A percentile compares a stretch with the other conserved stretches of the same genome.
Evolutionary conservation across 192 early-diverging fungal species (phyloP).

Genomic region (Umbelopsis isabellina): DNA sequence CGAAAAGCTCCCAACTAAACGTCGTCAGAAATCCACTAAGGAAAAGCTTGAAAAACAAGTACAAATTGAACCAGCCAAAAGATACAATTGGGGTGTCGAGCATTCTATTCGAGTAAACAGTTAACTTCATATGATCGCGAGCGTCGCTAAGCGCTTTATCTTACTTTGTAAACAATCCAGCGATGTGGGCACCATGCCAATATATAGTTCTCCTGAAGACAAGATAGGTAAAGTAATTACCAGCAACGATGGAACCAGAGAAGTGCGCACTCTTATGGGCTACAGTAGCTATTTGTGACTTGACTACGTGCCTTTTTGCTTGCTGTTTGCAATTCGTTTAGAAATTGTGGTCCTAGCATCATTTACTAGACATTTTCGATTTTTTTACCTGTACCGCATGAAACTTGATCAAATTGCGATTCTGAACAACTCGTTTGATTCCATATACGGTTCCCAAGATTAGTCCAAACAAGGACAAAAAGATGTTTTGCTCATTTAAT

Average conservation of each 20-base stretch:
- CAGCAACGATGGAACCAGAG: neutral
- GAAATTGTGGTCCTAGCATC: neutral
- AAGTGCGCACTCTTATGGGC: constrained; percentile 6
- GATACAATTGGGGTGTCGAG: constrained; percentile 33
- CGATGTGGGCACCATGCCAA: constrained; percentile 16
- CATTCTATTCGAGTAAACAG: neutral
- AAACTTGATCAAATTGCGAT: constrained; percentile 8
- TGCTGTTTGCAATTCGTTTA: neutral
- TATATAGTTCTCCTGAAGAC: constrained; percentile 12
- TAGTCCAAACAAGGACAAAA: constrained; percentile 22
- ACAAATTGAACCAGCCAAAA: constrained; percentile 39
- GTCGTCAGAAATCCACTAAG: constrained; percentile 21
- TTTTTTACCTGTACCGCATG: constrained; percentile 8
- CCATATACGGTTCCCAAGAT: constrained; percentile 11
- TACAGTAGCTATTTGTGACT: constrained; percentile 7
- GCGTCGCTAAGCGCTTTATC: neutral
- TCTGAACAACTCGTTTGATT: neutral
- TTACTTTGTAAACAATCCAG: constrained; percentile 18
- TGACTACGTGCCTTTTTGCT: constrained; percentile 16
- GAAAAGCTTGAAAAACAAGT: constrained; percentile 25
- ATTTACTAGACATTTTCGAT: neutral
- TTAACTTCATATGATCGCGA: neutral
- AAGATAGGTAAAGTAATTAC: constrained; percentile 9
- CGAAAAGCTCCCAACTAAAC: constrained; percentile 24
- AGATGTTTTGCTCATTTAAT: constrained; percentile 34